These are phyloP conservation scores for Lyophyllum atratum DNA, from an alignment of 768 basidiomycete species.

Conservation along the genomic window DNA sequence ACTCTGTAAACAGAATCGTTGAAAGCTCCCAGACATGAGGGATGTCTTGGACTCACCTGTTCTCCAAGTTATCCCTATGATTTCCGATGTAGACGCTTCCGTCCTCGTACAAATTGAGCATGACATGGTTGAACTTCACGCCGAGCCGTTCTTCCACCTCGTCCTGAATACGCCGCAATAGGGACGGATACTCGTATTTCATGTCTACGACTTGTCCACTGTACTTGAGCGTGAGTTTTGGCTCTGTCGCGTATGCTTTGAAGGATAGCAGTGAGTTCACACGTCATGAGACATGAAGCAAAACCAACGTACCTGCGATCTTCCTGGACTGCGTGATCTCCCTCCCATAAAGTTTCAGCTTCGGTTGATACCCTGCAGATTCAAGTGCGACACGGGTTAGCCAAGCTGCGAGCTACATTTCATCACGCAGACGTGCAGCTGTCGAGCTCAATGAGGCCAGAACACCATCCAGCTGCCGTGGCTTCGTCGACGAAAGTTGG, in stretches of 20 bases:
- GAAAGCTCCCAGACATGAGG: background rate
- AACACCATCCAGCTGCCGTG: constrained; percentile 25
- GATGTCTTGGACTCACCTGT: constrained; percentile 16
- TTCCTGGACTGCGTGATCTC: constrained; percentile 30
- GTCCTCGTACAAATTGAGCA: constrained; percentile 32
- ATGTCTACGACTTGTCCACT: constrained; percentile 31
- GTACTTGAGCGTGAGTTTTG: constrained; percentile 27
- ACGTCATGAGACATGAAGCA: background rate
- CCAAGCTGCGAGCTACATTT: background rate
- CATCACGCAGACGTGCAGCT: constrained; percentile 12
- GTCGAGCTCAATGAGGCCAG: constrained; percentile 14
- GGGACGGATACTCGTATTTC: constrained; percentile 28
- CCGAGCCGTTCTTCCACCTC: constrained; percentile 28
- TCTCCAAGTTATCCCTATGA: constrained; percentile 30
- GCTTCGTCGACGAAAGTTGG: constrained; percentile 22
- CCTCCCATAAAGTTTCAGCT: constrained; percentile 28
- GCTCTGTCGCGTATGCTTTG: constrained; percentile 29
- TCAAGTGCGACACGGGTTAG: background rate
- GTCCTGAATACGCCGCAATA: constrained; percentile 30
- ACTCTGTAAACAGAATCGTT: constrained; percentile 17
- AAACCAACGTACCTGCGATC: constrained; percentile 27
- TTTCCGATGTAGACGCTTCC: constrained; percentile 32
- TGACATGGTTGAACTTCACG: constrained; percentile 32
- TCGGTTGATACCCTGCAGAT: constrained; percentile 31
- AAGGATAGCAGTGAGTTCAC: background rate